Conservation (phyloP, 768 basidiomycete species). For the Mycena capillaripes region DNA sequence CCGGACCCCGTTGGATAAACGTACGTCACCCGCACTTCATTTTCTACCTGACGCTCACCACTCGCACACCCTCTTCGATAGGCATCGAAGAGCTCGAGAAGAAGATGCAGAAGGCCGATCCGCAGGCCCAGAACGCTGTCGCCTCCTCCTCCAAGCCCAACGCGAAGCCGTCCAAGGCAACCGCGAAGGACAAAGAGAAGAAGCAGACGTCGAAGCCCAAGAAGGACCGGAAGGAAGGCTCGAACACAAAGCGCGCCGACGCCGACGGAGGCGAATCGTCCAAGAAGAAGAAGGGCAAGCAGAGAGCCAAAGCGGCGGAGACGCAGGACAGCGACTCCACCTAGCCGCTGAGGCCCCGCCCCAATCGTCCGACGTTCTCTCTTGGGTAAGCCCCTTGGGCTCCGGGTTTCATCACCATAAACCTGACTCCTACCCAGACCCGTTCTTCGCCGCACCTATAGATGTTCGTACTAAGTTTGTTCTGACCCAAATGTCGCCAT, state of each 20-base stretch:
- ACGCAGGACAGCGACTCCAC: neutral
- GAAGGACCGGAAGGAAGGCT: too few species aligned
- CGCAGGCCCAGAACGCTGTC: too few species aligned
- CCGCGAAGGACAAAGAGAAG: too few species aligned
- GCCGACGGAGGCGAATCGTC: neutral
- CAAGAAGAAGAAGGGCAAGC: neutral
- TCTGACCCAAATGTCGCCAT: slow-evolving; percentile 15
- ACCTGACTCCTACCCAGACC: slow-evolving; percentile 27
- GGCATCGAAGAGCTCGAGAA: too few species aligned
- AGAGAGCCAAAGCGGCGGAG: neutral
- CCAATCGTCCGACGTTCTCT: slow-evolving; percentile 2
- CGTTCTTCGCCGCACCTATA: slow-evolving; percentile 10
- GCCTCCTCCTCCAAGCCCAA: too few species aligned
- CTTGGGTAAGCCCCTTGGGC: slow-evolving; percentile 23
- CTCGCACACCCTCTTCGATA: too few species aligned
- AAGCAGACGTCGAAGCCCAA: too few species aligned
- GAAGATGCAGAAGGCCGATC: too few species aligned
- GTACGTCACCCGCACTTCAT: too few species aligned
- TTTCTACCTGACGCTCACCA: too few species aligned
- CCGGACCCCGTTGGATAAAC: too few species aligned
- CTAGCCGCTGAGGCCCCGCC: neutral
- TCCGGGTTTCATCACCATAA: slow-evolving; percentile 17
- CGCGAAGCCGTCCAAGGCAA: too few species aligned
- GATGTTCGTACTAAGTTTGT: slow-evolving; percentile 21
- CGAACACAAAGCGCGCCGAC: neutral